Base-by-base conservation (phyloP, 2,329 filamentous ascomycete genomes). In the Mariannaea elegans region DNA sequence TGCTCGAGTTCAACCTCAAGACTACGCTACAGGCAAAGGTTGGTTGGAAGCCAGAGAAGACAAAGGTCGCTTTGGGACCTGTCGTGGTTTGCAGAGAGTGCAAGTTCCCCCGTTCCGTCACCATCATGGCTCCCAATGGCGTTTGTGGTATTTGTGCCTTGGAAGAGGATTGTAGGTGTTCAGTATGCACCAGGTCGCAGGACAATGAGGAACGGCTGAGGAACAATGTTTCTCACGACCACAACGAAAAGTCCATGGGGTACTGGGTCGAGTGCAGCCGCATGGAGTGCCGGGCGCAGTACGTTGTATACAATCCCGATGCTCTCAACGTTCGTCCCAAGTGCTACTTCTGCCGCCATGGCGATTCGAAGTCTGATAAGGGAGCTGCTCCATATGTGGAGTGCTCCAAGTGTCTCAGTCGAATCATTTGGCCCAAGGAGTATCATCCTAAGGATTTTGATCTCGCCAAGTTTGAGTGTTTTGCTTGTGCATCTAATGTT, bases 251-350 rank as follows among this genome's bases (percentile, higher is more conserved):
- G 8, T 78, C 77, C 0, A 63, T 66, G 3, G 74, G 71, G 0
- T 72, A 73, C 14, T 84, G 82, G 82, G 79, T 82, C 1, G 82
- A 84, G 66, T 85, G 82, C 64, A 70, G 61, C 34, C 70, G 75
- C n/a, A 56, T 46, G 1, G 66, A 68, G 8, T 84, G 82, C 67
- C 76, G 81, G 10, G 80, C 76, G 2, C 81, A 83, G 66, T 85
- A 84, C 63, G 77, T 84, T 24, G 78, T 84, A 4, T 84, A 84
- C 65, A 75, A 80, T 39, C 65, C 74, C 2, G 68, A 75, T 3
- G 63, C 65, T 1, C 72, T 84, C n/a, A 75, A 72, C 0, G 77
- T 81, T 2, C 78, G 77, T 1, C 65, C 82, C 27, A 84, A 84
- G 66, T 84, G 82, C 66, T 73, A 78, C 66, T 83, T 79, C 68